Base-by-base conservation (phyloP, 192 early-diverging fungal species). In the Gryganskiella cystojenkinii region DNA sequence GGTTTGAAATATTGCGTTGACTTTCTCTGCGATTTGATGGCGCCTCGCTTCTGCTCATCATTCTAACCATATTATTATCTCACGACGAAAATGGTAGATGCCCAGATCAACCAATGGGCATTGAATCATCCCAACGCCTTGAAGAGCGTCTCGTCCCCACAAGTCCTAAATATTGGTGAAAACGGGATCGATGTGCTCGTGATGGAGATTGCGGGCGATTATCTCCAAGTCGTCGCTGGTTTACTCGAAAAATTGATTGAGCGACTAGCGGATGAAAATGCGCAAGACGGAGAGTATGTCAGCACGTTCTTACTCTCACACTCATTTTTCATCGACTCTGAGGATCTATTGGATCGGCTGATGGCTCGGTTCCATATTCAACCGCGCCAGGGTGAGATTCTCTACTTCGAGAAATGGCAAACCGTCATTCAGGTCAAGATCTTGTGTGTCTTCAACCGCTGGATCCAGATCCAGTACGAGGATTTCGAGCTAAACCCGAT, bases 271-370 rank as follows among this genome's bases (percentile, higher is more conserved):
- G 87, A 92, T 49, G 89, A 88, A 73, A 84, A 86, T 50, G 61
- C 78, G 13, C 89, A 90, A 79, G 90, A 93, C 47, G 20, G 64
- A 19, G 92, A 93, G 47, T 93, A 88, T 81, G 82, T 92, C 19
- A 91, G 90, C 66, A 81, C 74, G 28, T 91, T 88, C 35, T 42
- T 93, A 22, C 70, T 86, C 15, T 85, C 67, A 6, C 89, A 92
- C 56, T 65, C 84, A 15, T 87, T 87, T 64, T 93, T 90, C 61
- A 90, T 89, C 15, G 56, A 73, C 4, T 87, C 90, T 0, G 59
- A 71, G 49, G 84, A 84, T 20, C 68, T 93, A 5, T 35, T 92
- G 34, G 82, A 84, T 37, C 76, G 84, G 37, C 54, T 93, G 47
- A 84, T 90, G 27, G 76, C 83, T 1, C 69, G 91, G 49, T 93